Evolutionary conservation across 768 basidiomycete genomes (phyloP), one percentile per base, ranked within the genome.

Genomic region (Suillus subaureus): DNA sequence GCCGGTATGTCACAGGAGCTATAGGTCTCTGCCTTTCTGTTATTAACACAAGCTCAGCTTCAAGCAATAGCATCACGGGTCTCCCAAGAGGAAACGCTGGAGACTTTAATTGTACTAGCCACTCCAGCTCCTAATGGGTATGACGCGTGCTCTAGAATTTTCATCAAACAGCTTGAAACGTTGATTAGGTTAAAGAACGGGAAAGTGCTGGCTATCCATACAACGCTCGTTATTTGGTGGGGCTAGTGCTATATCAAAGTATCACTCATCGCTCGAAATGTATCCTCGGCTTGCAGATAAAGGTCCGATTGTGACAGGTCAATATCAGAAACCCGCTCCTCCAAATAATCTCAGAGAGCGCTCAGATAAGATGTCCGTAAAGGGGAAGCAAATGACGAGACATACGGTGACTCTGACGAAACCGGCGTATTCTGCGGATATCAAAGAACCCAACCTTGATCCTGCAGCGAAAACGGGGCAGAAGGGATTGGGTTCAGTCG

Each of bases 331-430:
- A 33, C 33, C n/a, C n/a, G 33, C 33, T 33, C 33, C 4, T 0
- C 89, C 89, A 0, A 84, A 78, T 31, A 72, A 89, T 6, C 73
- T 90, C 37, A 73, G 76, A 6, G 35, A 28, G 60, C 43, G 70
- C 61, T 42, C 74, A 71, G 66, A 69, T 66, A 62, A 63, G 40
- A 54, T 28, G n/a, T 37, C 18, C 37, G 49, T 65, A 21, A 56
- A 68, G 16, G 66, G 43, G 28, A 43, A 69, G 61, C 69, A 55
- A 18, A 68, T 71, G 66, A 66, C 70, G 57, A 57, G 57, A 69
- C 61, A 18, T 2, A 63, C 70, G 6, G 70, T 51, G 5, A 67
- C 70, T 47, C 35, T 26, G 35, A 69, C 69, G 58, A 86, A 83
- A 71, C 80, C 76, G 47, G 83, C 85, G 2, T 94, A 89, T 74